Evolutionary conservation across 2,329 filamentous ascomycete species (phyloP).

Genomic region (Epichloe bromicola): DNA sequence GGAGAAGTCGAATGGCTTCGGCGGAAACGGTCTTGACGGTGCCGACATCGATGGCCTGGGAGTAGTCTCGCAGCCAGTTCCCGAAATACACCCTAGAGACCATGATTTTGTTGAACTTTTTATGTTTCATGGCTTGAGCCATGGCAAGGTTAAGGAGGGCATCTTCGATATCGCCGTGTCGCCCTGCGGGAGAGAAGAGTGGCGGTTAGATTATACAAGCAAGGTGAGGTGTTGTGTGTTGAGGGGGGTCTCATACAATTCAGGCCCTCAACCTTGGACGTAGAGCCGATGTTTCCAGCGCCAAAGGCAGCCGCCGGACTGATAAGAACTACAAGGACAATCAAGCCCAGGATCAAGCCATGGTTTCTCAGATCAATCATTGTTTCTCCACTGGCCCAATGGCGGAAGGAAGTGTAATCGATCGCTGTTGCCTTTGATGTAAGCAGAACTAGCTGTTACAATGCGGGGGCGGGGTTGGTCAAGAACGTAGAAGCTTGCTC

Average conservation of each 20-base stretch:
- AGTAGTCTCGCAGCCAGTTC: constrained; percentile 90
- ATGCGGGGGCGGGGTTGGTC: not conserved
- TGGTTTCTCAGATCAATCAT: constrained; percentile 38
- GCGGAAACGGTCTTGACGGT: constrained; percentile 84
- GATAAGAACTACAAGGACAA: constrained; percentile 53
- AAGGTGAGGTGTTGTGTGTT: not conserved
- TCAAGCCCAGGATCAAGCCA: constrained; percentile 39
- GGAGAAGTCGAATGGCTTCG: constrained; percentile 77
- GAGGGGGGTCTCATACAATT: constrained; percentile 46
- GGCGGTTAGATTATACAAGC: not conserved
- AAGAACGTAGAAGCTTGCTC: not conserved
- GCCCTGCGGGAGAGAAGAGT: constrained; percentile 34
- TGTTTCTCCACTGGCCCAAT: not conserved
- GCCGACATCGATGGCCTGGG: constrained; percentile 84
- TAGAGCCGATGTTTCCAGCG: constrained; percentile 75
- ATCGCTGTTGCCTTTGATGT: not conserved
- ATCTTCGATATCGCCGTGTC: constrained; percentile 89
- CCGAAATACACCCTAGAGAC: constrained; percentile 90
- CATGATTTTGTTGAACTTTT: constrained; percentile 80
- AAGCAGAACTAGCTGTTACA: not conserved
- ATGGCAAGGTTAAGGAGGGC: constrained; percentile 60
- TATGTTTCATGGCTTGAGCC: constrained; percentile 40
- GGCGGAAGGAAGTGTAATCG: not conserved
- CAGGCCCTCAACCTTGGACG: constrained; percentile 68
- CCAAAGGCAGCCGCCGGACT: constrained; percentile 66